Percentiles rank a stretch among this genome's conserved stretches.
Evolutionary conservation across 2,329 filamentous ascomycete genomes (phyloP).

Genomic region (Fusarium buxicola): DNA sequence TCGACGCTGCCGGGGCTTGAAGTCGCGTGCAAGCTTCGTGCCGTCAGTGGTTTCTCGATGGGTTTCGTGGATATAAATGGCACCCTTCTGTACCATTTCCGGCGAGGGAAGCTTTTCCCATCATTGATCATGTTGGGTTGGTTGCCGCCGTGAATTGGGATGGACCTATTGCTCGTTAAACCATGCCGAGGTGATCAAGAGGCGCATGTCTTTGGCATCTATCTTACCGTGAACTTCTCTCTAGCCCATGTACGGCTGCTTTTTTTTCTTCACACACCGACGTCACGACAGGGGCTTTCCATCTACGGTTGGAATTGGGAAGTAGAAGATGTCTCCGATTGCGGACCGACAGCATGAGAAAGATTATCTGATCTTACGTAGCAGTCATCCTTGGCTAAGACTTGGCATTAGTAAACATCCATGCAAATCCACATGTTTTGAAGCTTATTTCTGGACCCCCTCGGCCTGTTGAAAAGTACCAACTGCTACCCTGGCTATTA

Average conservation of each 20-base stretch:
- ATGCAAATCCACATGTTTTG: no score
- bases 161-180: not conserved
- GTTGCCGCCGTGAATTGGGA: not conserved
- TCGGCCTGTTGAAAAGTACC: no score
- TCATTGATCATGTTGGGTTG: constrained; percentile 41
- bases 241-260: not conserved
- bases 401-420: no score
- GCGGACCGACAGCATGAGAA: not conserved
- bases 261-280: not conserved
- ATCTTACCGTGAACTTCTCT: not conserved
- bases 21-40: constrained; percentile 2
- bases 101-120: constrained; percentile 43
- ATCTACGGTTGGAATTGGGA: not conserved
- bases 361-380: no score
- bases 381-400: no score
- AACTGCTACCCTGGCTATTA: no score
- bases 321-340: not conserved
- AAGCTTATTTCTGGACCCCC: no score
- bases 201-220: not conserved
- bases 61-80: constrained; percentile 46
- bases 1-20: not conserved
- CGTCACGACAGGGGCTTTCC: not conserved
- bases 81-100: constrained; percentile 49
- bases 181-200: not conserved
- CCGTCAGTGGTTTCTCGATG: constrained; percentile 36